A percentile compares a stretch with the other conserved stretches of the same genome.
These are phyloP conservation scores for Lumnitzera littorea DNA, from an alignment of 345 rosid genomes.

Conservation along the genomic window DNA sequence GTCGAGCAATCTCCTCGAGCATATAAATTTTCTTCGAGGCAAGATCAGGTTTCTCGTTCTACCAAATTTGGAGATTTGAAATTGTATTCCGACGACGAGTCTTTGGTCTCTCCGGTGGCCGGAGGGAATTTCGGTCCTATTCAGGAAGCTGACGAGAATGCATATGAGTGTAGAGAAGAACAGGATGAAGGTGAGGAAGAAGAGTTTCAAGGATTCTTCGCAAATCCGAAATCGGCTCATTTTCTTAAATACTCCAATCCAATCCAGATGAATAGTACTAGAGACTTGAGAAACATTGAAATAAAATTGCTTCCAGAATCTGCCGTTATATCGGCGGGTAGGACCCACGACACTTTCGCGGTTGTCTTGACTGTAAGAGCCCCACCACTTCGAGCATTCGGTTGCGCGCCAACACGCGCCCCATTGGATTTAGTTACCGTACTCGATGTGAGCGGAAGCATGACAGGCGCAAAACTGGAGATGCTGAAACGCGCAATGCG, in stretches of 20 bases:
- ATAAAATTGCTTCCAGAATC: constrained; percentile 53
- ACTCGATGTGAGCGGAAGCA: constrained; percentile 54
- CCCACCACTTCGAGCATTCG: constrained; percentile 31
- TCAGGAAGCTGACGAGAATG: constrained; percentile 61
- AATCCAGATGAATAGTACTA: constrained; percentile 7
- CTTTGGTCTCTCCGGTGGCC: constrained; percentile 43
- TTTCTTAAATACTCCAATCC: constrained; percentile 32
- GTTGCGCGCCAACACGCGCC: constrained; percentile 38
- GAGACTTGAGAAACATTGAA: constrained; percentile 25
- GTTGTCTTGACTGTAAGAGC: constrained; percentile 59
- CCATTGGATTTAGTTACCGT: constrained; percentile 77
- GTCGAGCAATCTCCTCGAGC: constrained; percentile 31
- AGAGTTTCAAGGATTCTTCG: constrained; percentile 78
- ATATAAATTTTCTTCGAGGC: too few species aligned
- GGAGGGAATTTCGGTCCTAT: constrained; percentile 42
- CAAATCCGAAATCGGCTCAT: constrained; percentile 21
- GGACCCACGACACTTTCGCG: constrained; percentile 55
- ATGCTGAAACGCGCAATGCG: constrained; percentile 72
- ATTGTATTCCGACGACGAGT: constrained; percentile 79
- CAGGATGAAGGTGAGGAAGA: constrained; percentile 7
- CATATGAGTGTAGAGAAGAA: constrained; percentile 22
- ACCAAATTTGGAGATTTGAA: constrained; percentile 21
- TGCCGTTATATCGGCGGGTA: constrained; percentile 49
- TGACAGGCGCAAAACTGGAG: constrained; percentile 48
- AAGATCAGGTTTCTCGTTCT: too few species aligned